Evolutionary conservation across 768 basidiomycete species (phyloP).

Genomic region (Roridomyces roridus): DNA sequence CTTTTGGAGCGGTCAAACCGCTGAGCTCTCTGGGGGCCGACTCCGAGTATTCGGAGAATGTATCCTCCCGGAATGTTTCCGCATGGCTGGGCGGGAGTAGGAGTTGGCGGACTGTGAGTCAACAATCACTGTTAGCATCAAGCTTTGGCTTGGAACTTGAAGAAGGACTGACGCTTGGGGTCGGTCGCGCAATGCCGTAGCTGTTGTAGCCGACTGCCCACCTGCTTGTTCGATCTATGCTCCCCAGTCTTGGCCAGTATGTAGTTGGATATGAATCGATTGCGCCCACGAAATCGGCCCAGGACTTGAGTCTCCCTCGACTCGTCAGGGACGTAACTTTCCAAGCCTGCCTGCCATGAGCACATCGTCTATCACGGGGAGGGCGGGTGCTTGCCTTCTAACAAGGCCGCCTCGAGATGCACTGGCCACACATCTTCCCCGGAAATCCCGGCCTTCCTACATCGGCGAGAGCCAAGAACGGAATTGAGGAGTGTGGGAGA

Average conservation of each 20-base stretch:
- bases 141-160: background rate
- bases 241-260: slow-evolving; percentile 51
- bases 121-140: no score
- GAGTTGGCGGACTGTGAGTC: background rate
- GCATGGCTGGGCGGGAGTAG: background rate
- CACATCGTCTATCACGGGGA: background rate
- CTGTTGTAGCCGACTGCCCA: slow-evolving; percentile 45
- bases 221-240: slow-evolving; percentile 53
- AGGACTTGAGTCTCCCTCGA: slow-evolving; percentile 53
- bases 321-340: slow-evolving; percentile 51
- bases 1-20: no score
- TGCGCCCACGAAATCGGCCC: slow-evolving; percentile 55
- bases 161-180: background rate
- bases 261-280: slow-evolving; percentile 58
- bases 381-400: slow-evolving; percentile 42
- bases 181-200: background rate
- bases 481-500: background rate
- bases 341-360: slow-evolving; percentile 43
- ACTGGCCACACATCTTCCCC: slow-evolving; percentile 6
- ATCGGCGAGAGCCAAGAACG: background rate
- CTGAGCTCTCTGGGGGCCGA: no score
- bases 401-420: slow-evolving; percentile 50
- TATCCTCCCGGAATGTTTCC: no score
- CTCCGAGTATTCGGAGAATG: no score
- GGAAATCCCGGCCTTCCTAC: background rate